phyloP scores from a whole-genome alignment of 306 rosid genomes.

The Cucumis hystrix region DNA sequence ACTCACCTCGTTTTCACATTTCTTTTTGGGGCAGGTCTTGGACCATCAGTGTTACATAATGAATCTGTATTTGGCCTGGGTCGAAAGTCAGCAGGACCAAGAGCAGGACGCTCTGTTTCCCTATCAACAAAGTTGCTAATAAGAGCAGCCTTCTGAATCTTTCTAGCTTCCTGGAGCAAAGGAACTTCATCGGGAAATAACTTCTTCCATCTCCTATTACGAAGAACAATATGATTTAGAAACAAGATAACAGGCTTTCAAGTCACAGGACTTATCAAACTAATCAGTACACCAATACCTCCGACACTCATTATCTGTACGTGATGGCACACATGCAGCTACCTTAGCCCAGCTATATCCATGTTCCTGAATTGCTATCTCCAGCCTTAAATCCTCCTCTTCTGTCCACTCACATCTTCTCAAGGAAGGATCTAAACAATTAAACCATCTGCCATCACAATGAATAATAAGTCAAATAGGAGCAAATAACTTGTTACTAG shows the following conservation, averaged over 20 bases:
- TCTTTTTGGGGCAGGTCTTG: conserved; percentile 12
- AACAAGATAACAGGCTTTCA: neutral
- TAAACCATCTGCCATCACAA: conserved; percentile 58
- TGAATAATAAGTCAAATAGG: conserved; percentile 7
- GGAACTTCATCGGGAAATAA: conserved; percentile 57
- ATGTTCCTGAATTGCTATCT: conserved; percentile 51
- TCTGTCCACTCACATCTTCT: conserved; percentile 64
- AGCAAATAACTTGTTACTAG: neutral
- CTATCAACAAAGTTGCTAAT: conserved; percentile 73
- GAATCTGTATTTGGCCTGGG: conserved; percentile 25
- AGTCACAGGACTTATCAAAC: neutral
- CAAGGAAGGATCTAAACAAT: conserved; percentile 70
- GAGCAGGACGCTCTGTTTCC: conserved; percentile 74
- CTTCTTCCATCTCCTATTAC: conserved; percentile 73
- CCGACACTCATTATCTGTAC: conserved; percentile 86
- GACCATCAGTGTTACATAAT: conserved; percentile 12
- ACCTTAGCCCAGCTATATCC: conserved; percentile 91
- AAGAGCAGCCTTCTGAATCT: conserved; percentile 42
- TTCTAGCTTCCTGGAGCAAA: conserved; percentile 57
- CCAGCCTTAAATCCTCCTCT: conserved; percentile 74
- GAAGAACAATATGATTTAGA: neutral
- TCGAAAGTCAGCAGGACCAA: conserved; percentile 47
- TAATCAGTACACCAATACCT: conserved; percentile 33
- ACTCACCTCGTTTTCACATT: conserved; percentile 34
- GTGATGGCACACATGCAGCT: conserved; percentile 68